Conservation (phyloP, 495 filamentous ascomycete genomes). For the Cercophora newfieldiana region DNA sequence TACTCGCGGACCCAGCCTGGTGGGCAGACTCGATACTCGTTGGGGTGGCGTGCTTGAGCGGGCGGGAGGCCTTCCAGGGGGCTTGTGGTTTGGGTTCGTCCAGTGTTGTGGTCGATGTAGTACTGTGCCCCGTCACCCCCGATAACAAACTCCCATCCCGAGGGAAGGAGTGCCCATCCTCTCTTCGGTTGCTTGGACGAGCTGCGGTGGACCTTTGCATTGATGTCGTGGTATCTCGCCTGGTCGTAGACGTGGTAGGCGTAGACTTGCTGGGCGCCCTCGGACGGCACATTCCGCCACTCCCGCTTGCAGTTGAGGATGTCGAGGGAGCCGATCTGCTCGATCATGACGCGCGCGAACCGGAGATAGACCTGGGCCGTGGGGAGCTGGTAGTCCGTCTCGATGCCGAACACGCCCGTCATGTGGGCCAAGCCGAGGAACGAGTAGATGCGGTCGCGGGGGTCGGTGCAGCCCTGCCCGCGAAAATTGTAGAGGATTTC, state of each 20-base stretch:
- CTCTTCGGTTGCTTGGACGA: not conserved
- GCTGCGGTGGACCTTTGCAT: not conserved
- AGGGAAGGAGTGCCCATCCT: not conserved
- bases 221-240: constrained; percentile 2
- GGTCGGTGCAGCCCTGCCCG: not conserved
- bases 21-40: not conserved
- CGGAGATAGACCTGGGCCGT: not conserved
- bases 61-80: not conserved
- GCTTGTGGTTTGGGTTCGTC: not conserved
- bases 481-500: constrained; percentile 7
- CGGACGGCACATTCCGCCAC: not conserved
- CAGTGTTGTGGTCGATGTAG: constrained; percentile 3
- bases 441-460: constrained; percentile 4
- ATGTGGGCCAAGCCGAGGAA: constrained; percentile 4
- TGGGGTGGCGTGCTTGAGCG: not conserved
- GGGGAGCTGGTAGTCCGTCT: not conserved
- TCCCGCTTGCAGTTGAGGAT: constrained; percentile 8
- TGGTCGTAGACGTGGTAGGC: constrained; percentile 11
- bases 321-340: not conserved
- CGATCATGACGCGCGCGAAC: not conserved
- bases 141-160: not conserved
- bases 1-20: constrained; percentile 4
- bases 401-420: not conserved
- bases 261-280: constrained; percentile 1
- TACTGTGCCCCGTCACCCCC: not conserved